phyloP scores from a whole-genome alignment of 331 rosid genomes.

The Quercus phellos region DNA sequence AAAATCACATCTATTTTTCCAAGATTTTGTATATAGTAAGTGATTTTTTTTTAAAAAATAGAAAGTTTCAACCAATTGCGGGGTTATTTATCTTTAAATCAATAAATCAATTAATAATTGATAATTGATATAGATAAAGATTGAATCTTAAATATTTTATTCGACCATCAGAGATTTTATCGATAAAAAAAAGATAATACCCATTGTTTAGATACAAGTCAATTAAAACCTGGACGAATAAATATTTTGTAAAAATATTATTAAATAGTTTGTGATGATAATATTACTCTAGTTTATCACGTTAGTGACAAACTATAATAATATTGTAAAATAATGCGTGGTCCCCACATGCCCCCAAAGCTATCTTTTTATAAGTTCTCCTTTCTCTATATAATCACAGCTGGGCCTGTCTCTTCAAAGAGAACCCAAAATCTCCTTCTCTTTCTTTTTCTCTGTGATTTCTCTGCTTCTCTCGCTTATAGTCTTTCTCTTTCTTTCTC shows the following conservation, averaged over 20 bases:
- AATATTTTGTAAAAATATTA: too few species aligned
- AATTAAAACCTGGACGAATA: fast-evolving
- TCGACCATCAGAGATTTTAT: fast-evolving
- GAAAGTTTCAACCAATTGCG: too few species aligned
- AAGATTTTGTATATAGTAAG: not conserved
- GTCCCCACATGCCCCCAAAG: slow-evolving; percentile 12
- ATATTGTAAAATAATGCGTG: not conserved
- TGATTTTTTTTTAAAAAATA: too few species aligned
- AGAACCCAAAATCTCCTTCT: not conserved
- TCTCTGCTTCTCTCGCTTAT: not conserved
- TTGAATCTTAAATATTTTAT: fast-evolving
- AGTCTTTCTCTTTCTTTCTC: not conserved
- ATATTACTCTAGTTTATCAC: fast-evolving
- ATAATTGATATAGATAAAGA: fast-evolving
- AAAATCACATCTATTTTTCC: not conserved
- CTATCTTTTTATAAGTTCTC: not conserved
- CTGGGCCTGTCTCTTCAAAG: not conserved
- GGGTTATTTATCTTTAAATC: too few species aligned
- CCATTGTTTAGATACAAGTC: fast-evolving
- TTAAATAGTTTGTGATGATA: fast-evolving
- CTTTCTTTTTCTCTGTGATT: not conserved
- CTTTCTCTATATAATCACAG: slow-evolving; percentile 7
- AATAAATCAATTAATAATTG: fast-evolving
- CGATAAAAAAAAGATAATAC: too few species aligned
- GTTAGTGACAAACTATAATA: fast-evolving